Evolutionary conservation across 305 asterid species (phyloP), one percentile per base, ranked within the genome.

Genomic region (Andrographis paniculata): DNA sequence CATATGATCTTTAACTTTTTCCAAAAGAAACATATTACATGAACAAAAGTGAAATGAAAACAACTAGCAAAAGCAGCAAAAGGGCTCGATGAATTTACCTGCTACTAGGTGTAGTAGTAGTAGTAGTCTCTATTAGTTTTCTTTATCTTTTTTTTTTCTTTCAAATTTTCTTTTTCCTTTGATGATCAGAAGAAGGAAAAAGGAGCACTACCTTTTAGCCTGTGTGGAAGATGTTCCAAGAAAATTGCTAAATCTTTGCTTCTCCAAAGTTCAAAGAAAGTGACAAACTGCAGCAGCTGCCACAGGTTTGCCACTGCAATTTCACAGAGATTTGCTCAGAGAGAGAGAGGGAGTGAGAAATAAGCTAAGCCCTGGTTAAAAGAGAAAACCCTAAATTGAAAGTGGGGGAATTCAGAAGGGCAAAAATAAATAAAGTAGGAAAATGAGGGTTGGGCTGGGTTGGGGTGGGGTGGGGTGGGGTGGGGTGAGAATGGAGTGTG

Each of bases 351-450:
- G 30, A 24, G 30, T 3, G 6, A 24, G 30, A 24, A 8, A 24
- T 8, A 24, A 24, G 30, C 4, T 24, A 24, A 24, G 28, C 14
- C 2, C 7, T 17, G 1, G 19, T 9, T 37, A 47, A 37, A 23
- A 52, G 48, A 56, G 28, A 55, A 74, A 79, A 80, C 42, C 88
- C 95, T 87, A 78, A 78, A 65, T 62, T 63, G 64, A 64, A 60
- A 55, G 56, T 56, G 45, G 35, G 27, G 64, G 48, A 66, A 54
- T 62, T 59, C 52, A 61, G 73, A 50, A 54, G 45, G 57, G 31
- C 14, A 33, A 27, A 33, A 33, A 33, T 13, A 9, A 35, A 27
- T 61, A 50, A 23, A 35, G 36, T 45, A 20, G 43, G 51, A 38
- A 39, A 37, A 37, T 13, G 37, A 33, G 51, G 58, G 37, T 37